phyloP scores from a whole-genome alignment of 2,329 filamentous ascomycete species.

The Trichophyton simii region DNA sequence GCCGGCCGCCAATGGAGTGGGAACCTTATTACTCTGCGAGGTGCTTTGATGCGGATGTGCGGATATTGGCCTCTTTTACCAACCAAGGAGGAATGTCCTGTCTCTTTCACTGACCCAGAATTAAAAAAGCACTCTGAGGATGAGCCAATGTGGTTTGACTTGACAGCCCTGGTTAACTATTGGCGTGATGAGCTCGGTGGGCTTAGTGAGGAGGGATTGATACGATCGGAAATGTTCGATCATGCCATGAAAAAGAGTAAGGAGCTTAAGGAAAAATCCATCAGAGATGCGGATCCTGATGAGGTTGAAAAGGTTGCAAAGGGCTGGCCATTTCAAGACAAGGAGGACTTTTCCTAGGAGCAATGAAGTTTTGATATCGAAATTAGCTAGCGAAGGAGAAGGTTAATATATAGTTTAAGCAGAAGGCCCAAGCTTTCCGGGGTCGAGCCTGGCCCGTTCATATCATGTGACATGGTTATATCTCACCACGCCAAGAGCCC shows the following conservation, averaged over 20 bases:
- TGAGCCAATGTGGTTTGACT: conserved; percentile 9
- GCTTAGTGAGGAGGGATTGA: conserved; percentile 11
- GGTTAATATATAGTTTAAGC: too few relatives aligned
- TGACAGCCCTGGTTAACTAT: conserved; percentile 7
- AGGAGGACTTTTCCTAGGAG: conserved; percentile 1
- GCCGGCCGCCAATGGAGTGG: conserved; percentile 8
- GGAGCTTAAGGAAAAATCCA: conserved; percentile 4
- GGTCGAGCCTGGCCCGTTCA: too few relatives aligned
- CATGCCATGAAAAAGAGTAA: conserved; percentile 6
- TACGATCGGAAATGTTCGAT: conserved; percentile 9
- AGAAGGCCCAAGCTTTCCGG: too few relatives aligned
- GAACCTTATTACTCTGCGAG: conserved; percentile 7
- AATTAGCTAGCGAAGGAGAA: too few relatives aligned
- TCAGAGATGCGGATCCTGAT: conserved; percentile 3
- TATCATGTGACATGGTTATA: too few relatives aligned
- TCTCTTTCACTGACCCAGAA: conserved; percentile 9
- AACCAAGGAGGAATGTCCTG: conserved; percentile 6
- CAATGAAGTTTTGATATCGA: too few relatives aligned
- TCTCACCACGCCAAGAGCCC: too few relatives aligned
- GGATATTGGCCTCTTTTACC: conserved; percentile 9
- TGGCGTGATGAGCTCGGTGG: conserved; percentile 11
- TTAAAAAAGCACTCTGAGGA: conserved; percentile 7
- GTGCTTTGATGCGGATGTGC: conserved; percentile 8
- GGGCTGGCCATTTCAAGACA: conserved; percentile 12
- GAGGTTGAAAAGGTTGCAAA: conserved; percentile 8